Conservation (phyloP, 1,139 yeast genomes). For the Suhomyces kunorum region DNA sequence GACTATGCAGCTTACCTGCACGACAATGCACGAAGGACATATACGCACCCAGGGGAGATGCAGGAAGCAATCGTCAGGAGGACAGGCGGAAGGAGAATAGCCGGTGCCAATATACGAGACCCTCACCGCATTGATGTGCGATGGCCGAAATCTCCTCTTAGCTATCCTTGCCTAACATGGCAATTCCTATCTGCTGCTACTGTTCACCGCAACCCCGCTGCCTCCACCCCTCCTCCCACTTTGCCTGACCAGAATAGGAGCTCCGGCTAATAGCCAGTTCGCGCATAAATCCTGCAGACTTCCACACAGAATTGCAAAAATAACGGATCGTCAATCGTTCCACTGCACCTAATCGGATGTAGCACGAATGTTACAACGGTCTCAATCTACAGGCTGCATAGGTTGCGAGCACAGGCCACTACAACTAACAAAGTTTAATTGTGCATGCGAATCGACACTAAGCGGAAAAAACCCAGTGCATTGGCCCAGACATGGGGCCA, state of each 20-base stretch:
- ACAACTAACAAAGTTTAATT: slow-evolving; percentile 8
- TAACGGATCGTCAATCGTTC: slow-evolving; percentile 11
- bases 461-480: slow-evolving; percentile 1
- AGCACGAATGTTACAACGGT: slow-evolving; percentile 11
- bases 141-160: too few species aligned
- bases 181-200: not conserved
- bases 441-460: slow-evolving; percentile 8
- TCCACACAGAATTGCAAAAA: slow-evolving; percentile 7
- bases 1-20: not conserved
- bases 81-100: too few species aligned
- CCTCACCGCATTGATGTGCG: too few species aligned
- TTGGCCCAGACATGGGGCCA: slow-evolving; percentile 1
- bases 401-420: slow-evolving; percentile 2
- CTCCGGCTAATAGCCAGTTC: not conserved
- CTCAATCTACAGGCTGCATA: slow-evolving; percentile 5
- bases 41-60: not conserved
- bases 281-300: slow-evolving; percentile 9
- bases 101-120: too few species aligned
- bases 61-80: slow-evolving; percentile 3
- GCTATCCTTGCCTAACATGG: too few species aligned
- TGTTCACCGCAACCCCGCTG: not conserved
- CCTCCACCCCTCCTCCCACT: not conserved
- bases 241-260: not conserved
- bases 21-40: not conserved
- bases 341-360: slow-evolving; percentile 5